Conservation (phyloP, 106 monocot species). For the Dendrobium officinale region DNA sequence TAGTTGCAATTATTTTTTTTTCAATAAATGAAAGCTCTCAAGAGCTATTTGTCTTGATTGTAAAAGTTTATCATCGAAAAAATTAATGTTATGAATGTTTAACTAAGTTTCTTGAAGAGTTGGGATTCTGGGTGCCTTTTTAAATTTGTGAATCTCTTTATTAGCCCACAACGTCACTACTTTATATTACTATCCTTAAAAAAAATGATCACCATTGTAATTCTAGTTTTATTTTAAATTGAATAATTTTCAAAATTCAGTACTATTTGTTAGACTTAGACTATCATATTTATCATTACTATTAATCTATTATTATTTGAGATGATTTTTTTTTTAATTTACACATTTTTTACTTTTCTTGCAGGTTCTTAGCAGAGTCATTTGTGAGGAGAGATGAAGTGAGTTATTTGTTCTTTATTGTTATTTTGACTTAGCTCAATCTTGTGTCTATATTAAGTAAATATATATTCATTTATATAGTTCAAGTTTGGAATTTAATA, state of each 20-base stretch:
- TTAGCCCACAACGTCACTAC: not conserved
- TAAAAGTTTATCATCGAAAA: not conserved
- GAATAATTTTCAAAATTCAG: not conserved
- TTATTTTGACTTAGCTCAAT: not conserved
- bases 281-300: not conserved
- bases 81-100: not conserved
- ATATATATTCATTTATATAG: not conserved
- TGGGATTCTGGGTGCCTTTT: not conserved
- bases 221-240: not conserved
- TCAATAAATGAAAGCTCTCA: too few species aligned
- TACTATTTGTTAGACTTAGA: not conserved
- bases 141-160: not conserved
- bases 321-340: not conserved
- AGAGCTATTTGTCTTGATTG: too few species aligned
- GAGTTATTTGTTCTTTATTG: slow-evolving; percentile 2
- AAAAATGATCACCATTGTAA: not conserved
- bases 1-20: too few species aligned
- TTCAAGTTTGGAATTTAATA: not conserved
- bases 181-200: not conserved
- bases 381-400: not conserved
- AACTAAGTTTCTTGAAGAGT: not conserved
- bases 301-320: not conserved
- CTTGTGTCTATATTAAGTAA: not conserved
- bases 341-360: not conserved
- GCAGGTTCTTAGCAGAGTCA: not conserved